A percentile compares a stretch with the other conserved stretches of the same genome.
Conservation (phyloP, 306 rosid genomes). For the Trifolium dubium region DNA sequence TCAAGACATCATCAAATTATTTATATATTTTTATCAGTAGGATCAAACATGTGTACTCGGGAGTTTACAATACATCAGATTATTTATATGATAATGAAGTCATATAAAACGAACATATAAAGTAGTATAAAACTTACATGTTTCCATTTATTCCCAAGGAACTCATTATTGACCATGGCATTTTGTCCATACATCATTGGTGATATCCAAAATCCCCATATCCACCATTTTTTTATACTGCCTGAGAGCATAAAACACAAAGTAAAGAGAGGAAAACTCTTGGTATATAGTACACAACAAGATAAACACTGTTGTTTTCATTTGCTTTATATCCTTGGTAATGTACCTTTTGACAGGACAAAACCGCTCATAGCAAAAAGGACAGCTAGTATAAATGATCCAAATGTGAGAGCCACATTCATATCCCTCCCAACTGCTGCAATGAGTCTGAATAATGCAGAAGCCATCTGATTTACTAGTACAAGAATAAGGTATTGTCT, state of each 20-base stretch:
- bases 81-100: constrained; percentile 11
- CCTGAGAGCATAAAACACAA: constrained; percentile 38
- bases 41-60: background rate
- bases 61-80: background rate
- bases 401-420: constrained; percentile 57
- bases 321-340: constrained; percentile 7
- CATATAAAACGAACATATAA: constrained; percentile 1
- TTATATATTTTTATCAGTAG: background rate
- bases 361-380: constrained; percentile 64
- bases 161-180: constrained; percentile 52
- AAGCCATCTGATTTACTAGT: constrained; percentile 64
- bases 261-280: background rate
- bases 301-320: no score
- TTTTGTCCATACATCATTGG: constrained; percentile 57
- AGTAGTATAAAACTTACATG: constrained; percentile 42
- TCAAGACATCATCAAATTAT: background rate
- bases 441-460: constrained; percentile 50
- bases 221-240: constrained; percentile 52
- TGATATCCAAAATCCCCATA: constrained; percentile 59
- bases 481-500: constrained; percentile 58
- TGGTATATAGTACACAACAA: constrained; percentile 19
- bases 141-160: constrained; percentile 49
- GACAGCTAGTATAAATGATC: constrained; percentile 44
- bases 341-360: constrained; percentile 60
- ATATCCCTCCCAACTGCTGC: constrained; percentile 64